Percentiles rank a stretch among this genome's conserved stretches.
These are phyloP conservation scores for Aschersonia sp. DNA, from an alignment of 2,329 filamentous ascomycete genomes.

Conservation along the genomic window DNA sequence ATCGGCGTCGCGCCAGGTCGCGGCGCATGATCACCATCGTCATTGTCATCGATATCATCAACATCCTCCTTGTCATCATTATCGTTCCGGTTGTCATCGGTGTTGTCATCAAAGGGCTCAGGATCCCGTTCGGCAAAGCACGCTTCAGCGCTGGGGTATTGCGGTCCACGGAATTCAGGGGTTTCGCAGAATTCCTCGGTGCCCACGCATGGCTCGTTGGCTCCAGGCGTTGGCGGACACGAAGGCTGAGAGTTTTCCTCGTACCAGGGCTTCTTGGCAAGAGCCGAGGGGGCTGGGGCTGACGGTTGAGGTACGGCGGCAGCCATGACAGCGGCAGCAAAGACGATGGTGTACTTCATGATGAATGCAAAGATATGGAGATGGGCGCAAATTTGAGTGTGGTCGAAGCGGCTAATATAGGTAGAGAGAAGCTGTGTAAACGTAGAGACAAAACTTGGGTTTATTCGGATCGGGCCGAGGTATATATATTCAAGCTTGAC, in stretches of 20 bases:
- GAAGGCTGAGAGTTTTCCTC: neutral
- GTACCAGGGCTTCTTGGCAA: neutral
- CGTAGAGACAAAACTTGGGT: too few species aligned
- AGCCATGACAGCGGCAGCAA: neutral
- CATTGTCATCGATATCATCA: too few species aligned
- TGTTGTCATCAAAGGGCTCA: slow-evolving; percentile 8
- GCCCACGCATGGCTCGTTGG: neutral
- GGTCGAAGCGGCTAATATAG: too few species aligned
- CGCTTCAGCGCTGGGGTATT: neutral
- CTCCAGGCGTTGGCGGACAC: neutral
- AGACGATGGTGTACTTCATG: neutral
- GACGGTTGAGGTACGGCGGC: neutral
- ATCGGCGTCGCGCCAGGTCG: too few species aligned
- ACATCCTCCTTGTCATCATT: too few species aligned
- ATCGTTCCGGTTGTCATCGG: too few species aligned
- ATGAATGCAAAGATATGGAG: neutral
- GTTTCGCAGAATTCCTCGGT: neutral
- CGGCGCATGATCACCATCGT: too few species aligned
- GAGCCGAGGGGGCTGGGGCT: too few species aligned
- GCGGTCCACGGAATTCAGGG: neutral
- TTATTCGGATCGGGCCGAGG: too few species aligned
- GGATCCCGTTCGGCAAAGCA: neutral
- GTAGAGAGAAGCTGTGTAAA: too few species aligned
- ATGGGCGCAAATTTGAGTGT: too few species aligned
- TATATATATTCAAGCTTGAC: too few species aligned